Evolutionary conservation across 192 early-diverging fungal genomes (phyloP), one percentile per base, ranked within the genome.

Genomic region (Coemansia sp.): DNA sequence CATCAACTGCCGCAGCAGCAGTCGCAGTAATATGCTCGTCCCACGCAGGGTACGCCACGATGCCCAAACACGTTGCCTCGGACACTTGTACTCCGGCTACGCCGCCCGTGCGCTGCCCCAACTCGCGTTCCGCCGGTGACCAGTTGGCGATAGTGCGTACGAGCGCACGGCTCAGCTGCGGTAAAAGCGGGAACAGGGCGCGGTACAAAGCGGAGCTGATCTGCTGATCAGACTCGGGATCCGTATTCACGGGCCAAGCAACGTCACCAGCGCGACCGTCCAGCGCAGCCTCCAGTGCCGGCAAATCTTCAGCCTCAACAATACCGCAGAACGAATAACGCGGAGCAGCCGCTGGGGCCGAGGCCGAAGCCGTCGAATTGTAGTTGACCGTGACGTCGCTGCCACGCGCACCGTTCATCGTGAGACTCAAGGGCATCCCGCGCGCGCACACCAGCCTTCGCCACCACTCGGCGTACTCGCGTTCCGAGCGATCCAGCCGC

Each of bases 401-500:
- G 55, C 52, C 34, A 0, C 57, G 40, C 12, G 44, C 34, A 33
- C 54, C 41, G 40, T 58, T 59, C 41, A 78, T 53, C 10, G 68
- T 71, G 61, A 78, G 74, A 25, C 74, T 61, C 50, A 78, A 53
- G 42, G 74, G 74, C 74, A 63, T 52, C 1, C 74, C 74, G 33
- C 68, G 67, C 19, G 40, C 58, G 1, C 42, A 15, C 19, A 78
- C 58, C 53, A 78, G 58, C 24, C 74, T 60, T 17, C 65, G 67
- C 74, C 74, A 78, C 74, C 74, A 78, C 58, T 78, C 67, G 11
- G 55, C 63, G 46, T 78, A 78, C 74, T 78, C 74, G 64, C 74
- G 67, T 43, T 77, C 67, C 4, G 73, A 70, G 11, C 67, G 63
- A 18, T 56, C 61, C 50, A 66, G 34, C 1, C 58, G 60, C 48